phyloP scores from a whole-genome alignment of 495 filamentous ascomycete species.

The Lasiosphaeris hirsuta region DNA sequence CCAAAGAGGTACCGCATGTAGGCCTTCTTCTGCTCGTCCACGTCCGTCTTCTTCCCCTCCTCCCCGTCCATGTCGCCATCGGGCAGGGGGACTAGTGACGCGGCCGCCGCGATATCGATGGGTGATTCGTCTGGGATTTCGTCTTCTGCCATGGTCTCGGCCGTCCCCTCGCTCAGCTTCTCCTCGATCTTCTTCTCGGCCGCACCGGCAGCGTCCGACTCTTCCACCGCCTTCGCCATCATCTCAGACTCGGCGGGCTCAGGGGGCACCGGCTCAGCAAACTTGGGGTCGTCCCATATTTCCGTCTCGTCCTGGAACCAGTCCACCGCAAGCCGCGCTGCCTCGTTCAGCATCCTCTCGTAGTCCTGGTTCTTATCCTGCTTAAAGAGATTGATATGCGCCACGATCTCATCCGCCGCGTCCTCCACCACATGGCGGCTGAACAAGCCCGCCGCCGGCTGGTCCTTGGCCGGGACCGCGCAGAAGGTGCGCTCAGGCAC shows the following conservation, averaged over 20 bases:
- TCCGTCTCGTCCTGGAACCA: slow-evolving; percentile 51
- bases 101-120: slow-evolving; percentile 46
- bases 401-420: slow-evolving; percentile 73
- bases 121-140: slow-evolving; percentile 42
- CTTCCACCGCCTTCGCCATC: slow-evolving; percentile 37
- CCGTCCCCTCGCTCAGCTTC: neutral
- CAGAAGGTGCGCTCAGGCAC: slow-evolving; percentile 52
- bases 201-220: slow-evolving; percentile 17
- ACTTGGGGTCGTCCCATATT: slow-evolving; percentile 41
- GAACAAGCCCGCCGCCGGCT: slow-evolving; percentile 44
- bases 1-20: slow-evolving; percentile 47
- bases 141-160: slow-evolving; percentile 8
- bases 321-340: slow-evolving; percentile 53
- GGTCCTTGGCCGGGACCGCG: slow-evolving; percentile 40
- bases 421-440: slow-evolving; percentile 64
- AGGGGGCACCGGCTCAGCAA: slow-evolving; percentile 27
- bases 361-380: slow-evolving; percentile 75
- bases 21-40: slow-evolving; percentile 29
- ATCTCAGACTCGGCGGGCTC: slow-evolving; percentile 35
- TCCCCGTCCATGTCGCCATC: slow-evolving; percentile 32
- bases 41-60: slow-evolving; percentile 13
- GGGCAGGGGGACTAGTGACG: slow-evolving; percentile 41
- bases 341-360: slow-evolving; percentile 61
- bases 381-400: slow-evolving; percentile 82
- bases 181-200: slow-evolving; percentile 9